Base-by-base conservation (phyloP, 192 early-diverging fungal genomes). In the Gigaspora rosea region DNA sequence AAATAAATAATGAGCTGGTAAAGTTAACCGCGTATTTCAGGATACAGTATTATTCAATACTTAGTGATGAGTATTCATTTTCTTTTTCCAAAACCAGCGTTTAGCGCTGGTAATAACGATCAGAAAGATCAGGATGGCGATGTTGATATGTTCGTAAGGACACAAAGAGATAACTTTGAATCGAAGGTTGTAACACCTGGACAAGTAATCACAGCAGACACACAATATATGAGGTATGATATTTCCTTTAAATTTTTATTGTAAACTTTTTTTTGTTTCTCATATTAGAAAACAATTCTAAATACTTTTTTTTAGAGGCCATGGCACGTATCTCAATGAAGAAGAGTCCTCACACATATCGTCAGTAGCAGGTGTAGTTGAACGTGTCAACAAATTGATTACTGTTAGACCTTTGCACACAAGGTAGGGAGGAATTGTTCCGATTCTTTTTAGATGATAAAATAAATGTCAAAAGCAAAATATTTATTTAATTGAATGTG, bases 341-440 rank as follows among this genome's bases (percentile, higher is more conserved):
- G 87, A 86, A 57, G 79, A 81, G 27, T 15, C 61, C 12, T 27
- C 27, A 27, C 85, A 85, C 11, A 88, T 97, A 51, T 93, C 95
- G 11, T 94, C 95, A 41, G 90, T 98, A 46, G 93, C 94, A 1
- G 98, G 98, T 61, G 90, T 90, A 1, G 92, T 98, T 8, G 95
- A 97, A 73, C 90, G 94, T 58, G 95, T 98, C 78, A 98, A 98
- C 88, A 97, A 96, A 84, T 88, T 99, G 48, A 88, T 99, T 49
- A 94, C 95, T 0, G 96, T 99, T 41, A 86, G 88, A 48, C 91
- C 96, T 27, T 84, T 98, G 59, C 92, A 95, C 65, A 87, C 93
- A 78, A 87, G 97, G 86, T 92, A 81, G 35, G 20, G 3, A 51
- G 22, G 2, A 9, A 65, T 65, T 51, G 33, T 9, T 52, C 50